Evolutionary conservation across 768 basidiomycete genomes (phyloP).

Genomic region (Termitomyces sp.): DNA sequence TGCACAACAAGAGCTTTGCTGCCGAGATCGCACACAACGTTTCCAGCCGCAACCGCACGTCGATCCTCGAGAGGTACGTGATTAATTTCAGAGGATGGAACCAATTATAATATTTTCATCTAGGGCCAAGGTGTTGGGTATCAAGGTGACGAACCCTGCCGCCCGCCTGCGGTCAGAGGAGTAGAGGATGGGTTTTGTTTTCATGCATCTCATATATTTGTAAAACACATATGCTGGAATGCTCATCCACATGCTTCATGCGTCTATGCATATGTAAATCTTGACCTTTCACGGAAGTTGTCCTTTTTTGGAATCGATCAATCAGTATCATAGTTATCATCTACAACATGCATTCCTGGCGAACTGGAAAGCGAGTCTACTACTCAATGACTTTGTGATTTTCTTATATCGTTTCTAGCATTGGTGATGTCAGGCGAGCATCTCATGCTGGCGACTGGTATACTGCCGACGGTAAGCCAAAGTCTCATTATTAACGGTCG

Average conservation of each 20-base stretch:
- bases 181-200: conserved; percentile 42
- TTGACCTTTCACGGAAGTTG: not conserved
- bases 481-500: conserved; percentile 2
- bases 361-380: conserved; percentile 16
- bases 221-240: conserved; percentile 51
- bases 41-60: conserved; percentile 89
- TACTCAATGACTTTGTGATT: not conserved
- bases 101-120: conserved; percentile 5
- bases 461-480: conserved; percentile 50
- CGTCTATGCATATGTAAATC: conserved; percentile 6
- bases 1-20: conserved; percentile 96
- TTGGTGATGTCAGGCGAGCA: conserved; percentile 41
- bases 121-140: conserved; percentile 79
- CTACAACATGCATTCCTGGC: conserved; percentile 12
- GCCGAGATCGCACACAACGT: conserved; percentile 97
- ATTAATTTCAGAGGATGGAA: not conserved
- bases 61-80: conserved; percentile 80
- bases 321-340: not conserved
- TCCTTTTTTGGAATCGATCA: conserved; percentile 9
- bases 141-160: conserved; percentile 93
- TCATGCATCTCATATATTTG: conserved; percentile 38
- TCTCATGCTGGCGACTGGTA: conserved; percentile 95
- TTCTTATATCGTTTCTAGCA: conserved; percentile 3
- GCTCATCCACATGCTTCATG: conserved; percentile 41
- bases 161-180: conserved; percentile 96